These are phyloP conservation scores for Zygoascus sp. DNA, from an alignment of 1,139 yeast species.

Conservation along the genomic window DNA sequence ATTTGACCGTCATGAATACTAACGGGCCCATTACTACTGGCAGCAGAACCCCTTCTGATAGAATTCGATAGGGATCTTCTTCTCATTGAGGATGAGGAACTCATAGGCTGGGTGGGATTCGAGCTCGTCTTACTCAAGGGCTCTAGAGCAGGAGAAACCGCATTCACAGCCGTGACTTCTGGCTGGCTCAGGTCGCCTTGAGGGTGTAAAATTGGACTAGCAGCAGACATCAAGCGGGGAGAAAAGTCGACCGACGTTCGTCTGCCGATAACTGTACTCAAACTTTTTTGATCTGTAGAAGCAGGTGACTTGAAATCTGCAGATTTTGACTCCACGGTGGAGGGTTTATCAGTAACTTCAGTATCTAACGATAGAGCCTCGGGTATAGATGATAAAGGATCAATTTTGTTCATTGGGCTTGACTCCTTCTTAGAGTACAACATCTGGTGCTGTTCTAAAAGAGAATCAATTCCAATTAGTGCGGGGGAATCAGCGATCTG, in stretches of 20 bases:
- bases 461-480: slow-evolving; percentile 18
- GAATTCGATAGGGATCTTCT: not conserved
- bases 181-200: slow-evolving; percentile 17
- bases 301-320: not conserved
- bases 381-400: slow-evolving; percentile 18
- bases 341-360: not conserved
- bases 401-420: slow-evolving; percentile 2
- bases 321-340: not conserved
- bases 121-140: not conserved
- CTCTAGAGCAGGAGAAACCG: slow-evolving; percentile 7
- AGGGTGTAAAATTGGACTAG: slow-evolving; percentile 18
- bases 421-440: slow-evolving; percentile 18
- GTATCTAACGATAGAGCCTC: slow-evolving; percentile 17
- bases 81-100: slow-evolving; percentile 1
- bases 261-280: slow-evolving; percentile 7
- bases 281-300: not conserved
- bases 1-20: slow-evolving; percentile 2
- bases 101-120: slow-evolving; percentile 4
- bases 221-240: slow-evolving; percentile 9
- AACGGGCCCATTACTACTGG: not conserved
- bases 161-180: slow-evolving; percentile 3
- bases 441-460: slow-evolving; percentile 22
- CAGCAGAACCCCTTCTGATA: slow-evolving; percentile 1
- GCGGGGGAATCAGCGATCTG: slow-evolving; percentile 16
- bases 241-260: slow-evolving; percentile 6